Evolutionary conservation across 2,329 filamentous ascomycete genomes (phyloP), one percentile per base, ranked within the genome.

Genomic region (Rutstroemia sp.): DNA sequence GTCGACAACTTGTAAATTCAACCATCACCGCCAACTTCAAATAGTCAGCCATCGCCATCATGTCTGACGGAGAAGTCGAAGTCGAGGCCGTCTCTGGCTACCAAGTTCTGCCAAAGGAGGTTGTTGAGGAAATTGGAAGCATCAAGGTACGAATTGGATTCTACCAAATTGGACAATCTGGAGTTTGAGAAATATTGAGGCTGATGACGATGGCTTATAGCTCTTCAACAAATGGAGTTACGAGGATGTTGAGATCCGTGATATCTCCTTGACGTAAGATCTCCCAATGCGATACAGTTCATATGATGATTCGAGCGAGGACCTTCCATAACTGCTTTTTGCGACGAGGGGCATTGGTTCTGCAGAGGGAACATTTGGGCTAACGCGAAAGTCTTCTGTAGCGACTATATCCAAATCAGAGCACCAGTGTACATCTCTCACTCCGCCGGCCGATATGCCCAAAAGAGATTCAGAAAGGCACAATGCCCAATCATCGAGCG

Each of bases 401-500:
- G 94, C 83, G 94, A 99, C 78, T 99, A 99, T 85, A 94, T 99
- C 78, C 94, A 96, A 80, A 96, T 99, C 83, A 91, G 94, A 77
- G 87, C 92, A 70, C 94, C 94, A 72, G 94, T 97, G 83, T 99
- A 97, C 83, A 86, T 96, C 79, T 91, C 94, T 76, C 94, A 99
- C 86, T 95, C 92, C 68, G 94, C 95, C 73, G 94, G 94, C 76
- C 90, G 92, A 76, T 99, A 96, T 86, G 94, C 94, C 75, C 85
- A 87, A 80, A 99, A 99, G 91, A 88, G 95, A 75, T 99, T 99
- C 90, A 90, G 94, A 83, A 99, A 99, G 88, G 94, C 95, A 76
- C 95, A 97, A 86, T 99, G 94, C 90, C 94, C 94, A 73, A 97
- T 99, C 87, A 96, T 99, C 75, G 94, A 99, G 89, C 92, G 94